These are phyloP conservation scores for Yamadazyma atlantica DNA, from an alignment of 1,139 yeast genomes.

Conservation along the genomic window DNA sequence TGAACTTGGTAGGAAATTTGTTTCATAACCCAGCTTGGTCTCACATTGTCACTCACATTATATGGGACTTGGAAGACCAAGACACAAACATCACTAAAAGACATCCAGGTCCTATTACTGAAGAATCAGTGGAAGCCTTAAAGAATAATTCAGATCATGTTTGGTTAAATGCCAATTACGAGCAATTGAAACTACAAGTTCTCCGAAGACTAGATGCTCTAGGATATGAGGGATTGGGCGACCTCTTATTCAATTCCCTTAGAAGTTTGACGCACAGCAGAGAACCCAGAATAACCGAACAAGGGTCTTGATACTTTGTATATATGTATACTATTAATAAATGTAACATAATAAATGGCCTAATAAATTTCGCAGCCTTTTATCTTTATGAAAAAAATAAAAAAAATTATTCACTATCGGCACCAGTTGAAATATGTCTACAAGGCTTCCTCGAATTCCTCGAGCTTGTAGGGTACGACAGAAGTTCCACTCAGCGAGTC, in stretches of 20 bases:
- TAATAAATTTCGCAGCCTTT: conserved; percentile 1
- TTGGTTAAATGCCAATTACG: conserved; percentile 35
- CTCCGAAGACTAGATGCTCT: conserved; percentile 31
- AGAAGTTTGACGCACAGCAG: conserved; percentile 31
- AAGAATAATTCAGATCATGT: conserved; percentile 17
- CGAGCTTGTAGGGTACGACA: not conserved
- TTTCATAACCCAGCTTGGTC: conserved; percentile 58
- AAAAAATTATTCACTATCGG: not conserved
- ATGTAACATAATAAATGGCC: not conserved
- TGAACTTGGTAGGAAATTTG: conserved; percentile 46
- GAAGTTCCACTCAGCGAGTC: too few species aligned
- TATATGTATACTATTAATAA: not conserved
- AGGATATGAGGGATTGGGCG: conserved; percentile 45
- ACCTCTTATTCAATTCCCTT: conserved; percentile 46
- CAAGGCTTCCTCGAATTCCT: not conserved
- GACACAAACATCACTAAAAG: conserved; percentile 25
- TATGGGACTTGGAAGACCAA: conserved; percentile 50
- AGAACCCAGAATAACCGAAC: not conserved
- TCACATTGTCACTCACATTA: conserved; percentile 40
- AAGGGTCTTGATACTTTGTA: not conserved
- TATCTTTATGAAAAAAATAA: not conserved
- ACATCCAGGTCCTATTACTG: conserved; percentile 48
- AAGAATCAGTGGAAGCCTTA: conserved; percentile 26
- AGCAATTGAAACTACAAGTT: conserved; percentile 39
- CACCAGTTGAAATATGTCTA: not conserved